Evolutionary conservation across 1,139 yeast species (phyloP), one percentile per base, ranked within the genome.

Genomic region (Suhomyces panamericanus): DNA sequence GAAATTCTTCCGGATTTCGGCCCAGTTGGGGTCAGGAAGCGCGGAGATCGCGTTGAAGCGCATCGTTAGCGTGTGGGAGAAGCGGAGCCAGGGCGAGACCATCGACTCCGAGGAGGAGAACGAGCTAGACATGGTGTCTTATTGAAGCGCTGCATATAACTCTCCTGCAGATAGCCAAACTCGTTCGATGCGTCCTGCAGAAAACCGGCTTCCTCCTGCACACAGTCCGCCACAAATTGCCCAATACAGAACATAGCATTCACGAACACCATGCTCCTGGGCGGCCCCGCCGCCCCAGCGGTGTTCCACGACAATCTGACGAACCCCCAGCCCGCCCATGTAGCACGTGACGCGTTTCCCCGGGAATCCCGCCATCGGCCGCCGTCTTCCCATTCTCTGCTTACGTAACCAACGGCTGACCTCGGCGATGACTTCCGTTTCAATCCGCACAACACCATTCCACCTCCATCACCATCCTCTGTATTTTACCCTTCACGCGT

Each of bases 81-180:
- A 42, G 24, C 32, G 49, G n/a, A 39, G 35, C 3, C 36, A 31
- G 20, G 59, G 57, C 7, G 58, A 56, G 12, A 59, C 51, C 42
- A 52, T 53, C 28, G 63, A 59, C 34, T 48, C 58, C 3, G 69
- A 59, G 17, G 48, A 44, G 33, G 48, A 44, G 14, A 44, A 44
- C 22, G 48, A 46, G 14, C 36, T 53, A 3, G 69, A 58, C 20
- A 63, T 63, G 11, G 67, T 46, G 5, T 38, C 43, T 24, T 46
- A 48, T 29, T 38, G 26, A 35, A 20, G 9, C 7, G 12, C n/a
- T 17, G 12, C 33, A 11, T 17, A n/a, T 12, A 28, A 17, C 13
- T 13, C 13, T 11, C 39, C 28, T 17, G 22, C 28, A 37, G 16
- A 14, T 11, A 22, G 5, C 17, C 17, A 17, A 3, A 20, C 24